These are phyloP conservation scores for Pelargonium fulgidum DNA, from an alignment of 441 rosid genomes.

Conservation along the genomic window DNA sequence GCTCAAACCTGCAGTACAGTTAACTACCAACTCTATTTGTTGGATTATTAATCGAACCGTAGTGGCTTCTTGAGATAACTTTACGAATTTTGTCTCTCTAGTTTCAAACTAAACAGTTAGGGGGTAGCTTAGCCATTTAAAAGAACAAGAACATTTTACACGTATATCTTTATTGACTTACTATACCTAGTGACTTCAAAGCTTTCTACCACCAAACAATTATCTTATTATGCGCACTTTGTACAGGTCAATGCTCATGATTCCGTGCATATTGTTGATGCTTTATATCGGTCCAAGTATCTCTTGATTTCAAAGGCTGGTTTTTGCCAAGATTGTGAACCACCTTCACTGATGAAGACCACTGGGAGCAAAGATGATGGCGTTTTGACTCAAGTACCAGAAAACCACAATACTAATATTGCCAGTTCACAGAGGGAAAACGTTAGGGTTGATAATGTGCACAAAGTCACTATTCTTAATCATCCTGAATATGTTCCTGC, in stretches of 20 bases:
- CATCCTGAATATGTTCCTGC: conserved; percentile 52
- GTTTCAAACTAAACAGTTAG: too few species aligned
- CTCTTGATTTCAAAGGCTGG: conserved; percentile 42
- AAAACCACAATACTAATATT: conserved; percentile 24
- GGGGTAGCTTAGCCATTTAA: too few species aligned
- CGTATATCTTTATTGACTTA: too few species aligned
- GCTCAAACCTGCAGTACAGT: neutral
- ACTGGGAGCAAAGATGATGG: conserved; percentile 29
- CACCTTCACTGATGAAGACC: conserved; percentile 28
- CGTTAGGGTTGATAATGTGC: conserved; percentile 35
- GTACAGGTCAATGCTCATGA: conserved; percentile 62
- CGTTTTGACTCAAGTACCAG: conserved; percentile 16
- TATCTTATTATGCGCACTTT: conserved; percentile 18
- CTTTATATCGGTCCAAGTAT: conserved; percentile 76
- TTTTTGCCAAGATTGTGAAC: conserved; percentile 31
- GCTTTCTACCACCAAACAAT: conserved; percentile 1
- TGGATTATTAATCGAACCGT: too few species aligned
- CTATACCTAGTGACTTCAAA: neutral
- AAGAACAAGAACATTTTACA: too few species aligned
- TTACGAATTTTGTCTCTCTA: too few species aligned
- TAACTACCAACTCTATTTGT: neutral
- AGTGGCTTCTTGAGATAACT: too few species aligned
- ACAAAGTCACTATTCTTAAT: conserved; percentile 84
- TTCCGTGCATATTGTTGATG: conserved; percentile 62
- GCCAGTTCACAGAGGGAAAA: conserved; percentile 28